Evolutionary conservation across 2,329 filamentous ascomycete species (phyloP).

Genomic region (Epichloe brachyelytri): DNA sequence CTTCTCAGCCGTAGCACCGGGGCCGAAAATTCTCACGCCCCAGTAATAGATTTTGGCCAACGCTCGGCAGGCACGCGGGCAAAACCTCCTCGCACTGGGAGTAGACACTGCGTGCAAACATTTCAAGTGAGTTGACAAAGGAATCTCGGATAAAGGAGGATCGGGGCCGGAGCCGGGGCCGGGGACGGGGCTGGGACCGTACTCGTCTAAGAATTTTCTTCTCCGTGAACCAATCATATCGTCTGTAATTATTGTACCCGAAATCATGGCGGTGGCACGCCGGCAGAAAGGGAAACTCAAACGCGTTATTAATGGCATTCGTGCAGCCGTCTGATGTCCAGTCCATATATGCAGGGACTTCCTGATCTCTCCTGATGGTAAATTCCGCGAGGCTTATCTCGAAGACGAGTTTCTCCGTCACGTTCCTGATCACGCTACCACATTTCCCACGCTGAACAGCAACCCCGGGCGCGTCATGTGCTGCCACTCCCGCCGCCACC

Average conservation of each 20-base stretch:
- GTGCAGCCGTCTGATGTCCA: conserved; percentile 32
- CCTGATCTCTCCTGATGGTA: neutral
- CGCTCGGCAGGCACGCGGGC: neutral
- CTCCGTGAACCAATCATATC: conserved; percentile 25
- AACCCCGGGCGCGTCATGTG: no score
- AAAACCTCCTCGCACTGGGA: neutral
- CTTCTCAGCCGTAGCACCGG: neutral
- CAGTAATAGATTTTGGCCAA: neutral
- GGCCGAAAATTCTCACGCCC: neutral
- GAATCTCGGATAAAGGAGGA: neutral
- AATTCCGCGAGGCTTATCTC: no score
- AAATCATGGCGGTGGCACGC: conserved; percentile 44
- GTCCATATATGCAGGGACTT: conserved; percentile 12
- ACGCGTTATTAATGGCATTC: conserved; percentile 28
- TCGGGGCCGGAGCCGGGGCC: no score
- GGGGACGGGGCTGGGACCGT: conserved; percentile 2
- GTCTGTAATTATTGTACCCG: conserved; percentile 37
- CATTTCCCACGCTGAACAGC: no score
- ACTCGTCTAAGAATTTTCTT: conserved; percentile 32
- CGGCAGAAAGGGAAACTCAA: conserved; percentile 28
- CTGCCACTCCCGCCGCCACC: no score
- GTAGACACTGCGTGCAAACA: neutral
- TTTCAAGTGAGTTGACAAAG: neutral
- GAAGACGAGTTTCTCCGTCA: no score
- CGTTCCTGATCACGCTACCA: no score